Evolutionary conservation across 78 protist genomes (phyloP), one percentile per base, ranked within the genome.

Genomic region (Fonticula alba): DNA sequence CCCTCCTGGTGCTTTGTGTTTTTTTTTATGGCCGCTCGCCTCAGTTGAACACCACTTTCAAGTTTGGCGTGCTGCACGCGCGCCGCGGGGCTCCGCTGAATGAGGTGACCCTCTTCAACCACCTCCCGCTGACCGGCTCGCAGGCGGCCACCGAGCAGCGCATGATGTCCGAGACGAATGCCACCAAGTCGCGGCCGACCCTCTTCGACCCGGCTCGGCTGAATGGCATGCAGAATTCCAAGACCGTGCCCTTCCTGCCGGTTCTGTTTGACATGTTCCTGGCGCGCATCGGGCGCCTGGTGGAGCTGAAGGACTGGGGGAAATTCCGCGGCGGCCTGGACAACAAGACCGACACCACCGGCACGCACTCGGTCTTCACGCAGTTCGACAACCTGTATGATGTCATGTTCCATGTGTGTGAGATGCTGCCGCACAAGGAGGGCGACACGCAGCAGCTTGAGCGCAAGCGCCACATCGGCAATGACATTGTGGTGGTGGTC

Each of bases 321-420:
- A 33, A 40, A 5, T 82, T 70, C 68, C 52, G 80, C 41, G 87
- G 87, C 29, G 87, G 83, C 0, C 62, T 82, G 10, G 81, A 82
- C 26, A 55, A 63, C 14, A 56, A 47, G 29, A 55, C 3, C 31
- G 76, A 74, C 33, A 50, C 62, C 29, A 65, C 82, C 38, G 84
- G 89, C 27, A 53, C 57, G 20, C 61, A 72, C 31, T 71, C 82
- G 20, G 70, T 84, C 52, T 72, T 62, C 60, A 46, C 66, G 26
- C 24, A 33, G 24, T 64, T 60, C 40, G 31, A 56, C 27, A 70
- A 55, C 1, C n/a, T n/a, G n/a, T 65, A 59, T 49, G 80, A 84
- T 69, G 64, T 84, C 33, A 84, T 84, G 90, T 84, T 60, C 37
- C 90, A 84, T 62, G 90, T 84, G 19, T 59, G 79, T 13, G 72